Conservation (phyloP, 257 asterid genomes). For the Linderniella brevidens region DNA sequence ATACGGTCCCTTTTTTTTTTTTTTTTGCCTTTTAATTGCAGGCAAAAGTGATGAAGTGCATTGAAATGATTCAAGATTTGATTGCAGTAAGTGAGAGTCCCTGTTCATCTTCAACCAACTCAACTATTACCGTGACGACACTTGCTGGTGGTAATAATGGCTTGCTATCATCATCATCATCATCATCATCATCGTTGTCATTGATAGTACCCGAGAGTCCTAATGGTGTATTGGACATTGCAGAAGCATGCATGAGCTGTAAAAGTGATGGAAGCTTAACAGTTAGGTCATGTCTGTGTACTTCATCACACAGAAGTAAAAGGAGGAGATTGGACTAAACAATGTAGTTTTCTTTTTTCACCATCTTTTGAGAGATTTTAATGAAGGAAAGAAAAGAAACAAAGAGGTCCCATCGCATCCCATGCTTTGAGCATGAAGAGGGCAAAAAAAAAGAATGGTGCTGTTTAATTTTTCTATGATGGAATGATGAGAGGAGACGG, state of each 20-base stretch:
- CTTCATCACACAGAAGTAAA: conserved; percentile 23
- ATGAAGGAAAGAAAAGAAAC: too few relatives aligned
- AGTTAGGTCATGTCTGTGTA: conserved; percentile 21
- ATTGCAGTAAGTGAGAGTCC: neutral
- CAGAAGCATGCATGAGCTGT: conserved; percentile 28
- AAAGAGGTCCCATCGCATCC: too few relatives aligned
- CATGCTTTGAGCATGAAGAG: too few relatives aligned
- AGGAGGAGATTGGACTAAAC: conserved; percentile 37
- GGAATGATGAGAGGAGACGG: too few relatives aligned
- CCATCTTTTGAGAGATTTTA: too few relatives aligned
- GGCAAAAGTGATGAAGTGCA: conserved; percentile 1
- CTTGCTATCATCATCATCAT: too few relatives aligned
- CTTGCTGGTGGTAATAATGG: too few relatives aligned
- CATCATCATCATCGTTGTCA: too few relatives aligned
- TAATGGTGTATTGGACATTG: conserved; percentile 47
- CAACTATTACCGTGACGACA: too few relatives aligned
- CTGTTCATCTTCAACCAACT: too few relatives aligned
- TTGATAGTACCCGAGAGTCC: conserved; percentile 44
- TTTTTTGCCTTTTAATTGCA: neutral
- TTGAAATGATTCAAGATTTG: neutral
- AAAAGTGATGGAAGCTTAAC: conserved; percentile 28
- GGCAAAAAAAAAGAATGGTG: too few relatives aligned
- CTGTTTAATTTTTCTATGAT: too few relatives aligned
- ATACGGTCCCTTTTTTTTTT: neutral
- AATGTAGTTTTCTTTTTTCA: neutral